Evolutionary conservation across 192 early-diverging fungal genomes (phyloP).

Genomic region (Kappamyces sp.): DNA sequence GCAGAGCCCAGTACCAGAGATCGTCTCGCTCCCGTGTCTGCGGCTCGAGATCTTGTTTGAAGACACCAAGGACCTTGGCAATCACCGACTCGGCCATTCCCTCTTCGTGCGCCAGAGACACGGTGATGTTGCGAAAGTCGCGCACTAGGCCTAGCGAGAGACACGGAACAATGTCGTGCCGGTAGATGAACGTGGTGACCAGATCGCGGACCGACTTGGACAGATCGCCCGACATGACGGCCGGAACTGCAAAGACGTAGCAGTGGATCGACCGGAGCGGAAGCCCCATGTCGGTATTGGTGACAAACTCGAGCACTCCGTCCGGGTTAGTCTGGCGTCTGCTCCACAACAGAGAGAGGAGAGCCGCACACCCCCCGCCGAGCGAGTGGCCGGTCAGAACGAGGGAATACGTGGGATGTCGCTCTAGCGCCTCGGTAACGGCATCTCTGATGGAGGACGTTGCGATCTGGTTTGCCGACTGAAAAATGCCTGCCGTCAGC

Average conservation of each 20-base stretch:
- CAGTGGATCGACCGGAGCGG: slow-evolving; percentile 77
- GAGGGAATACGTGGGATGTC: slow-evolving; percentile 72
- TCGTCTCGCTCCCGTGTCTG: slow-evolving; percentile 40
- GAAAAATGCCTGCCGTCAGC: slow-evolving; percentile 38
- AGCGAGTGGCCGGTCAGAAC: slow-evolving; percentile 84
- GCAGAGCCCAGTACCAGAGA: slow-evolving; percentile 77
- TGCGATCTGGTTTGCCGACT: slow-evolving; percentile 26
- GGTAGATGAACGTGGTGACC: slow-evolving; percentile 58
- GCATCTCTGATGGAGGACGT: slow-evolving; percentile 38
- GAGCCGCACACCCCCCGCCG: slow-evolving; percentile 79
- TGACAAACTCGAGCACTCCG: slow-evolving; percentile 28
- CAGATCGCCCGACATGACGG: slow-evolving; percentile 60
- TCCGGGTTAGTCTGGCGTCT: slow-evolving; percentile 29
- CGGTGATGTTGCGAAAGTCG: slow-evolving; percentile 71
- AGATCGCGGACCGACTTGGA: slow-evolving; percentile 64
- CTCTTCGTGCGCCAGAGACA: slow-evolving; percentile 29
- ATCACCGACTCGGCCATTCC: slow-evolving; percentile 18
- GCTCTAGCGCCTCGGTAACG: slow-evolving; percentile 63
- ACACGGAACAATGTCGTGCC: slow-evolving; percentile 72
- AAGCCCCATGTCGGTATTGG: slow-evolving; percentile 18
- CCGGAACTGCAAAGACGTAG: slow-evolving; percentile 68
- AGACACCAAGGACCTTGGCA: slow-evolving; percentile 10
- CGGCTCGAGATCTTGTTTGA: slow-evolving; percentile 5
- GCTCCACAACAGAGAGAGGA: slow-evolving; percentile 78
- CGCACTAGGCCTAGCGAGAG: slow-evolving; percentile 71